These are phyloP conservation scores for Linderina pennispora DNA, from an alignment of 192 early-diverging fungal species.

Conservation along the genomic window DNA sequence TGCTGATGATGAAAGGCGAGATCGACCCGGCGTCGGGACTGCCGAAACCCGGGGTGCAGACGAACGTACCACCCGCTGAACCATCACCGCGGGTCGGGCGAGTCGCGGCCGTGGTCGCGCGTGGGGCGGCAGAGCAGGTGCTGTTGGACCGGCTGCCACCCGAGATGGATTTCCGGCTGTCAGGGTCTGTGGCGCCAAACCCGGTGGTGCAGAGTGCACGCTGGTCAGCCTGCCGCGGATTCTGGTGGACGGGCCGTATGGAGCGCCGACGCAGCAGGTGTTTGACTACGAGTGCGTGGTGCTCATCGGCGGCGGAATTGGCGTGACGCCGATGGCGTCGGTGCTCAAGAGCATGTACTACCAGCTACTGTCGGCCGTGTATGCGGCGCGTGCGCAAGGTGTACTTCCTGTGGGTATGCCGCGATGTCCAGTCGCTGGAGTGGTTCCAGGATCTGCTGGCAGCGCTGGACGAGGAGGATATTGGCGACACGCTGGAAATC, in stretches of 20 bases:
- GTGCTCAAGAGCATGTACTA: slow-evolving; percentile 64
- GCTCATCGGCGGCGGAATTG: slow-evolving; percentile 67
- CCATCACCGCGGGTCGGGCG: slow-evolving; percentile 40
- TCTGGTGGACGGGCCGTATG: slow-evolving; percentile 74
- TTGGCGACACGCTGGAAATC: slow-evolving; percentile 56
- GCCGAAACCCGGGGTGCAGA: slow-evolving; percentile 26
- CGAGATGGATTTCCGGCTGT: slow-evolving; percentile 23
- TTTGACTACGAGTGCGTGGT: slow-evolving; percentile 64
- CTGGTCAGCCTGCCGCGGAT: slow-evolving; percentile 50
- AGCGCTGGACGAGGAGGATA: slow-evolving; percentile 53
- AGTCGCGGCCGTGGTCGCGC: slow-evolving; percentile 32
- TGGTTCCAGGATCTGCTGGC: slow-evolving; percentile 63
- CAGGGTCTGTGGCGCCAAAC: slow-evolving; percentile 11
- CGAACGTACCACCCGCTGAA: slow-evolving; percentile 23
- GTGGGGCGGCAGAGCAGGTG: slow-evolving; percentile 34
- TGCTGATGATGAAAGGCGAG: slow-evolving; percentile 34
- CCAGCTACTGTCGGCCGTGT: slow-evolving; percentile 23
- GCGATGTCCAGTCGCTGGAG: slow-evolving; percentile 58
- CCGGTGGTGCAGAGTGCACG: slow-evolving; percentile 13
- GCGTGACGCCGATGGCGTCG: slow-evolving; percentile 69
- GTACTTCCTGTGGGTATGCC: slow-evolving; percentile 66
- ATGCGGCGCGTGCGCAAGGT: slow-evolving; percentile 35
- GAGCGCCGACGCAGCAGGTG: slow-evolving; percentile 72
- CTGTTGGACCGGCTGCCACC: slow-evolving; percentile 42
- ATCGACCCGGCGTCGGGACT: slow-evolving; percentile 29